Conservation (phyloP, 176 grass and related monocot genomes). For the Musa schizocarpa region DNA sequence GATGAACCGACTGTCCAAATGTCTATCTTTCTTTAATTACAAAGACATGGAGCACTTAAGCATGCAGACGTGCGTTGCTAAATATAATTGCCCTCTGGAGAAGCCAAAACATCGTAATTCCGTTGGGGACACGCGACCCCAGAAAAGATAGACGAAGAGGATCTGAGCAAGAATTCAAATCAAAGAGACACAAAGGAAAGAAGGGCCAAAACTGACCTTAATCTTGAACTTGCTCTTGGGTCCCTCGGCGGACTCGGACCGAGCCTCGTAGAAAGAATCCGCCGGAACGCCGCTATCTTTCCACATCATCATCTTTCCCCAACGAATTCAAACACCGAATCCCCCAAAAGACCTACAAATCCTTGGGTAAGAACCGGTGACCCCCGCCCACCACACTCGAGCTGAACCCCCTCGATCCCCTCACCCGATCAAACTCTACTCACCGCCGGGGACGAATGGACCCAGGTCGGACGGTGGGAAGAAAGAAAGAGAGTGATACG, state of each 20-base stretch:
- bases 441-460: not conserved
- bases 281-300: constrained; percentile 56
- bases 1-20: too few species aligned
- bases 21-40: too few species aligned
- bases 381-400: not conserved
- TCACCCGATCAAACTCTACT: not conserved
- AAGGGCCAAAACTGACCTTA: constrained; percentile 43
- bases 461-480: not conserved
- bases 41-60: too few species aligned
- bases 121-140: too few species aligned
- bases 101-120: too few species aligned
- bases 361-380: not conserved
- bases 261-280: constrained; percentile 80
- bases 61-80: too few species aligned
- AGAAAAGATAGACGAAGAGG: too few species aligned
- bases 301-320: constrained; percentile 37
- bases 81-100: too few species aligned
- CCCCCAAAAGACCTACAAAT: not conserved
- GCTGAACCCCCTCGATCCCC: not conserved
- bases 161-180: not conserved
- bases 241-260: constrained; percentile 68
- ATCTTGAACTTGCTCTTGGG: constrained; percentile 99
- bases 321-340: not conserved
- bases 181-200: not conserved
- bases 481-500: not conserved